These are phyloP conservation scores for Pythium biforme DNA, from an alignment of 352 stramenopile species.

Conservation along the genomic window DNA sequence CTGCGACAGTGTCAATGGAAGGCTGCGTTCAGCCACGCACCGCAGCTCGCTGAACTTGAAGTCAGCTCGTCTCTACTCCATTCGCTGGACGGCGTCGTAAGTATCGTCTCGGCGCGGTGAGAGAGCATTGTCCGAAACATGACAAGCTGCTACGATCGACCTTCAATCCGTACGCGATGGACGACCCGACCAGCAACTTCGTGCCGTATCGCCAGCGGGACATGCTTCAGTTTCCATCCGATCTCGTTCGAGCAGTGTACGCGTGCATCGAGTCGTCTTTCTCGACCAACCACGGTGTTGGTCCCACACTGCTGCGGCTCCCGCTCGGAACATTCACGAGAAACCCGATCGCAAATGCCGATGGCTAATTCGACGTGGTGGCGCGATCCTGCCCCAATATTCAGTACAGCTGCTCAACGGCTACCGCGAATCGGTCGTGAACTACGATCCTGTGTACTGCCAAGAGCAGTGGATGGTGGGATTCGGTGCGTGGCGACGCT, in stretches of 20 bases:
- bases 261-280: not conserved
- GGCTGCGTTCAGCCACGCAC: not conserved
- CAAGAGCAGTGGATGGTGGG: not conserved
- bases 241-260: not conserved
- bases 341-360: not conserved
- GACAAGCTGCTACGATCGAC: not conserved
- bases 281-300: not conserved
- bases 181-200: not conserved
- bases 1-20: not conserved
- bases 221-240: no score
- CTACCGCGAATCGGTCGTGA: not conserved
- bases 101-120: not conserved
- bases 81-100: not conserved
- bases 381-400: not conserved
- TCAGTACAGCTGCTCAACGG: not conserved
- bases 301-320: not conserved
- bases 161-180: not conserved
- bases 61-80: not conserved
- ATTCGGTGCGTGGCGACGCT: not conserved
- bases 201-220: not conserved
- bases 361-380: not conserved
- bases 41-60: not conserved
- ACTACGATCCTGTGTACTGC: not conserved
- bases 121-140: not conserved
- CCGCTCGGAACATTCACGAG: not conserved